Evolutionary conservation across 192 early-diverging fungal species (phyloP), one percentile per base, ranked within the genome.

Genomic region (Mortierella claussenii): DNA sequence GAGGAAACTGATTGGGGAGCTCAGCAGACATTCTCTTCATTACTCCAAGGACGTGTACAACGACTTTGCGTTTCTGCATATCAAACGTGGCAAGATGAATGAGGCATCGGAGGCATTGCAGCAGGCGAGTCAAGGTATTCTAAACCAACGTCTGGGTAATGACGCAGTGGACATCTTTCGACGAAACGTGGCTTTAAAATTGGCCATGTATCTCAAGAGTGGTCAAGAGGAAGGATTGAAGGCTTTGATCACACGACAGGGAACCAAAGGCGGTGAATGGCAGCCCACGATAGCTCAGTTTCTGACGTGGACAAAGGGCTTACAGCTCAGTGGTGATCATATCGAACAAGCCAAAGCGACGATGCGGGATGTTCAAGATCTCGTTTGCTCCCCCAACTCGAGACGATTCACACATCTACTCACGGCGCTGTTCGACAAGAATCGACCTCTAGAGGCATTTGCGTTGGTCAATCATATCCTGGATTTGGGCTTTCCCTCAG

Each of bases 191-290:
- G 53, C 73, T 3, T 46, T 76, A 8, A 32, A 61, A 6, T 23
- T 76, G 33, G 73, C 73, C 9, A 55, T 76, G 58, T 32, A 76
- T 34, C 44, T 76, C 53, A 76, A 67, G 59, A 61, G 45, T n/a
- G 64, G 59, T 5, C 33, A 76, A 6, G 45, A 60, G 5, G 10
- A 11, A 9, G 26, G 10, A 10, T 42, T 75, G 1, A 33, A 75
- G 42, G 45, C 21, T 36, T 15, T 65, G 17, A 21, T 75, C 8
- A 23, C 31, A 15, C n/a, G n/a, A n/a, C n/a, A n/a, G n/a, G n/a
- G n/a, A n/a, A 23, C 30, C 8, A 31, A 54, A 18, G 13, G n/a
- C 9, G 28, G 52, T 0, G 32, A 32, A 30, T 17, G 54, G 1
- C 28, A n/a, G 21, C 37, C 33, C 3, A 57, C 56, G 27, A 56